These are phyloP conservation scores for Leishmania gerbilli DNA, from an alignment of 208 protist species.

Conservation along the genomic window DNA sequence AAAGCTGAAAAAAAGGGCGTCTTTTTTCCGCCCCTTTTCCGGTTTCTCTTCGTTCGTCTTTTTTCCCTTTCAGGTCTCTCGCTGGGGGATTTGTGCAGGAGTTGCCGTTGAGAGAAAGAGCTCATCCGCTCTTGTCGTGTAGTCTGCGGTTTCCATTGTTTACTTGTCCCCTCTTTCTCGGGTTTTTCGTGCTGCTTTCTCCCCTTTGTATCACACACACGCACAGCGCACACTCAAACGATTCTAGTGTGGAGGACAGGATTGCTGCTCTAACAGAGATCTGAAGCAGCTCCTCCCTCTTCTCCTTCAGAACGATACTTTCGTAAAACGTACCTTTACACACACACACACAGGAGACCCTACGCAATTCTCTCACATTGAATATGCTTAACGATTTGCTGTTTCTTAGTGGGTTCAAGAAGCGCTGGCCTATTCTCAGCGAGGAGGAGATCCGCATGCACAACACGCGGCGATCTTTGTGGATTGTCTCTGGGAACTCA, in stretches of 20 bases:
- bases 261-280: not conserved
- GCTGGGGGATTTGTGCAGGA: not conserved
- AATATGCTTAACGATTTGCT: conserved; percentile 25
- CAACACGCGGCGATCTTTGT: conserved; percentile 67
- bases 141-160: not conserved
- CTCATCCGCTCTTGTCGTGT: not conserved
- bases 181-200: not conserved
- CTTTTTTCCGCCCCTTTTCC: not conserved
- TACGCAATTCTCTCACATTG: not conserved
- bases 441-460: conserved; percentile 70
- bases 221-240: not conserved
- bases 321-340: not conserved
- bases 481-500: conserved; percentile 76
- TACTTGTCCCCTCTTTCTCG: not conserved
- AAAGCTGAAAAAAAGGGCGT: not conserved
- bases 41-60: not conserved
- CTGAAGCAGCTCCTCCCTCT: not conserved
- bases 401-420: conserved; percentile 37
- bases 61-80: not conserved
- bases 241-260: not conserved
- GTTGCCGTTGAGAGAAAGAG: not conserved
- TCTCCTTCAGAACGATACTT: not conserved
- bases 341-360: not conserved
- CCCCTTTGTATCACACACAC: not conserved
- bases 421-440: conserved; percentile 54